Evolutionary conservation across 805 yeast genomes (phyloP).

Genomic region (Monosporozyma servazzii): DNA sequence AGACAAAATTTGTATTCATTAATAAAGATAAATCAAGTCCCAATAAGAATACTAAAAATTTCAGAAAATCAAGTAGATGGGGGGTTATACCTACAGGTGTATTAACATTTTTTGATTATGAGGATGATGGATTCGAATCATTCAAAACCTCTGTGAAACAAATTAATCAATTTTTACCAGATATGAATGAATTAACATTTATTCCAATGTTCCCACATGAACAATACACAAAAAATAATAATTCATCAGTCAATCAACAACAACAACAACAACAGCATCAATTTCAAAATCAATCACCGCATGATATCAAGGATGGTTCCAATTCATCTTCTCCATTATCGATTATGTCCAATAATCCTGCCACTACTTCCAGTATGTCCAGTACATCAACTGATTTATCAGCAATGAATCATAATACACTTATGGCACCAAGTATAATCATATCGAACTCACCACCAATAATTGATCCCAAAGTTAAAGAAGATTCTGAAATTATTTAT

Average conservation of each 20-base stretch:
- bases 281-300: neutral
- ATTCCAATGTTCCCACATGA: neutral
- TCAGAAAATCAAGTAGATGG: neutral
- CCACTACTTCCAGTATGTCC: neutral
- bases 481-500: slow-evolving; percentile 1
- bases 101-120: neutral
- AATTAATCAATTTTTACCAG: neutral
- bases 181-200: neutral
- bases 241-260: no score
- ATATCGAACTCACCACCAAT: neutral
- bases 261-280: neutral
- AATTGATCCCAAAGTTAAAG: neutral
- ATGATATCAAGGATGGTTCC: neutral
- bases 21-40: neutral
- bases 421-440: neutral
- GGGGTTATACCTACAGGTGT: neutral
- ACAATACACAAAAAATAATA: neutral
- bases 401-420: neutral
- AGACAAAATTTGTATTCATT: neutral
- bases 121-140: neutral
- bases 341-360: neutral
- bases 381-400: neutral
- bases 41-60: neutral
- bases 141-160: neutral
- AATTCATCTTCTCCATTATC: neutral